phyloP scores from a whole-genome alignment of 2,329 filamentous ascomycete genomes.

The Colletotrichum aenigma region DNA sequence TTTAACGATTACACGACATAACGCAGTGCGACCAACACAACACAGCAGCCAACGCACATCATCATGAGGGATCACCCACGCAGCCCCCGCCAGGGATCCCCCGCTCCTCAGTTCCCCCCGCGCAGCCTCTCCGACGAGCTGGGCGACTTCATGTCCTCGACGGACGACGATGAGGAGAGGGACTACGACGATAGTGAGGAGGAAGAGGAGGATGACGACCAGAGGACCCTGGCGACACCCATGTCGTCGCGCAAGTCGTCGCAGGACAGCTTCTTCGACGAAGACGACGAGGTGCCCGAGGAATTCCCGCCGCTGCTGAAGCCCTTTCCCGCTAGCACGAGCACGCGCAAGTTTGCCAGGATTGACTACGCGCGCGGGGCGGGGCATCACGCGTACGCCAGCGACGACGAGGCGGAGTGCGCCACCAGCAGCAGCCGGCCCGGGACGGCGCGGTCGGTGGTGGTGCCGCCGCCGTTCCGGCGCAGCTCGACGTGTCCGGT shows the following conservation, averaged over 20 bases:
- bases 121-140: conserved; percentile 11
- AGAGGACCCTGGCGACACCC: not conserved
- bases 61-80: conserved; percentile 10
- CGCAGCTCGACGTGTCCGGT: conserved; percentile 11
- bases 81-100: conserved; percentile 4
- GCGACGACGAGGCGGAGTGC: not conserved
- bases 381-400: not conserved
- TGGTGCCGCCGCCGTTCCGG: not conserved
- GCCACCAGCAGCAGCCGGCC: not conserved
- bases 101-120: not conserved
- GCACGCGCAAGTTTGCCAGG: not conserved
- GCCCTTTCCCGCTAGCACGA: not conserved
- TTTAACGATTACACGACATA: not conserved
- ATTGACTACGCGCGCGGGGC: not conserved
- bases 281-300: not conserved
- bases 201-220: not conserved
- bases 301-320: not conserved
- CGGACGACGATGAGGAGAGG: conserved; percentile 1
- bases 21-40: not conserved
- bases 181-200: not conserved
- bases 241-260: conserved; percentile 8
- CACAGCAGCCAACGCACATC: not conserved
- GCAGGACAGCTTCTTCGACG: not conserved
- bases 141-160: conserved; percentile 12
- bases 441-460: not conserved